Conservation (phyloP, 306 rosid genomes). For the Aeschynomene evenia region DNA sequence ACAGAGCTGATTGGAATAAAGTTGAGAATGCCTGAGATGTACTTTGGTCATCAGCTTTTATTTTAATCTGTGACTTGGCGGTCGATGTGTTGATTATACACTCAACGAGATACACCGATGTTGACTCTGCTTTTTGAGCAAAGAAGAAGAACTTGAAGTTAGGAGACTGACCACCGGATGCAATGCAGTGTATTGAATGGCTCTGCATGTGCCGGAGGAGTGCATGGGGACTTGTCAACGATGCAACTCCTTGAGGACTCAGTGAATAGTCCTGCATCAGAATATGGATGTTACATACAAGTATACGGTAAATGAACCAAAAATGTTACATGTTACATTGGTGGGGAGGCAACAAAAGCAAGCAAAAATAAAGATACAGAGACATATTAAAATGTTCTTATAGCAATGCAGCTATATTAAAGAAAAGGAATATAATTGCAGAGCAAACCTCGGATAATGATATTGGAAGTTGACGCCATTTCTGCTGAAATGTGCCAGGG, state of each 20-base stretch:
- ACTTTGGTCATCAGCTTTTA: conserved; percentile 88
- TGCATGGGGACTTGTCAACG: conserved; percentile 60
- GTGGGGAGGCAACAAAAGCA: neutral
- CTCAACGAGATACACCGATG: conserved; percentile 84
- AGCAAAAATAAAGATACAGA: neutral
- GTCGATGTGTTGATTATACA: conserved; percentile 85
- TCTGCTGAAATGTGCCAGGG: conserved; percentile 92
- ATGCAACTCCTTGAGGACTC: conserved; percentile 68
- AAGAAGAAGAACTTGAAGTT: conserved; percentile 94
- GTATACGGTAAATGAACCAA: conserved; percentile 6
- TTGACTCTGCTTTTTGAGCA: conserved; percentile 81
- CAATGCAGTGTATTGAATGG: conserved; percentile 85
- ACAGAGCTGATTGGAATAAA: conserved; percentile 83
- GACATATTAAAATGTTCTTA: neutral
- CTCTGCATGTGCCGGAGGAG: conserved; percentile 88
- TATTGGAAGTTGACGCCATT: conserved; percentile 96
- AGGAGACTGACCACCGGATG: conserved; percentile 93
- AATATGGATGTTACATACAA: neutral
- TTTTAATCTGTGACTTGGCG: conserved; percentile 80
- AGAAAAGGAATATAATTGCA: conserved; percentile 25
- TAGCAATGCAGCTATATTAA: conserved; percentile 18
- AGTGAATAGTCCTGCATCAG: conserved; percentile 68
- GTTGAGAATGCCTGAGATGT: conserved; percentile 66
- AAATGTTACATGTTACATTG: neutral
- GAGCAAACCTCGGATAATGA: conserved; percentile 74